Percentiles rank a stretch among this genome's conserved stretches.
Evolutionary conservation across 1,139 yeast genomes (phyloP).

Genomic region (Hemisphaericaspora lyxosophila): DNA sequence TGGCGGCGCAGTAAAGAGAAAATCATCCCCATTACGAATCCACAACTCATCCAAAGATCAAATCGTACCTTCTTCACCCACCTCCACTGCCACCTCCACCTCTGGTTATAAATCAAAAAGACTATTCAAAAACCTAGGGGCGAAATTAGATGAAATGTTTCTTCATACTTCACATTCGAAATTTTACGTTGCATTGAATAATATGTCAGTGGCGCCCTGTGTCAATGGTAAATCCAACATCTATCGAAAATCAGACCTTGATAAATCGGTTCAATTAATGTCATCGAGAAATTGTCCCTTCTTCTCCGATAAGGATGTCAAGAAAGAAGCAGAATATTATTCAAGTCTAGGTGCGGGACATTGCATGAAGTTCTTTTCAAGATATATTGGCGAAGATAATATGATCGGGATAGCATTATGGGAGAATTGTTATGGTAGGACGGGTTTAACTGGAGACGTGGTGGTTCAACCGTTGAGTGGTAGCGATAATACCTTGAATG

Average conservation of each 20-base stretch:
- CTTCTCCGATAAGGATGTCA: conserved; percentile 32
- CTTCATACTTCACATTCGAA: conserved; percentile 80
- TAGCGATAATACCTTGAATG: conserved; percentile 42
- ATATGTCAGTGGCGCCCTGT: conserved; percentile 80
- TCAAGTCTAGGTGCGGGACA: conserved; percentile 48
- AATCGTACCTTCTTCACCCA: background rate
- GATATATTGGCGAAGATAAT: conserved; percentile 89
- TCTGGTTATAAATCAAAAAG: conserved; percentile 9
- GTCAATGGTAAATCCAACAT: conserved; percentile 91
- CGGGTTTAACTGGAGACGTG: conserved; percentile 76
- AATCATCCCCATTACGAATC: conserved; percentile 6
- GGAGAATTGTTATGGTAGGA: conserved; percentile 67
- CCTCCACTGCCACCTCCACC: background rate
- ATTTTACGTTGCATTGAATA: conserved; percentile 77
- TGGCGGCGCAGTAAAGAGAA: conserved; percentile 10
- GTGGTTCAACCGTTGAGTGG: conserved; percentile 77
- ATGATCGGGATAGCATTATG: conserved; percentile 88
- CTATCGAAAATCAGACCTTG: conserved; percentile 69
- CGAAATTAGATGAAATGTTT: conserved; percentile 84
- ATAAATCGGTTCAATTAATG: conserved; percentile 54
- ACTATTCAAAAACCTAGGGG: conserved; percentile 48
- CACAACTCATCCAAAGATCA: background rate
- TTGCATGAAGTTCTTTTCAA: conserved; percentile 64
- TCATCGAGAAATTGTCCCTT: conserved; percentile 26
- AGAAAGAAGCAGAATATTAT: conserved; percentile 30